phyloP scores from a whole-genome alignment of 805 yeast genomes.

The Starmerella floris region DNA sequence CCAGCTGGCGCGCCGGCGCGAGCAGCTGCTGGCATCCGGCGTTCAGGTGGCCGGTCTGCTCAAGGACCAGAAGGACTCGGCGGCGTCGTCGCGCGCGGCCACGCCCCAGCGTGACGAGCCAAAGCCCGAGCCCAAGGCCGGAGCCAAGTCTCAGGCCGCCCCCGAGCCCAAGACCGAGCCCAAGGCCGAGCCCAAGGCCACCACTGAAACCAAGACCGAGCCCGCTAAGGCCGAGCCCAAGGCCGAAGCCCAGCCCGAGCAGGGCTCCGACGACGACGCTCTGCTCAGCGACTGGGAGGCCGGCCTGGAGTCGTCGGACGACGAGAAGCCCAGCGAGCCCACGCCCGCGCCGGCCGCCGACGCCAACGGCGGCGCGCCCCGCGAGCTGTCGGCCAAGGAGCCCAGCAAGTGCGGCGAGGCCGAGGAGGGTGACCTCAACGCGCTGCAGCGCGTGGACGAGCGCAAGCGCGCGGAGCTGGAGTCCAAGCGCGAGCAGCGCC shows the following conservation, averaged over 20 bases:
- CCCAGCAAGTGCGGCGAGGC: conserved; percentile 8
- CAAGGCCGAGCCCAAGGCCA: conserved; percentile 23
- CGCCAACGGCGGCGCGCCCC: conserved; percentile 20
- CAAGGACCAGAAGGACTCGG: conserved; percentile 43
- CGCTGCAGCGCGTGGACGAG: conserved; percentile 22
- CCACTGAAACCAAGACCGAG: conserved; percentile 12
- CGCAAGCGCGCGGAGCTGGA: conserved; percentile 32
- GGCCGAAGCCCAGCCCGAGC: conserved; percentile 23
- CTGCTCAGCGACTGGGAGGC: conserved; percentile 82
- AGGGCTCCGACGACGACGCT: conserved; percentile 39
- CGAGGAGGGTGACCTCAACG: conserved; percentile 22
- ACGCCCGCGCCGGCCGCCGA: conserved; percentile 10
- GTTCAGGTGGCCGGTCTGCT: conserved; percentile 64
- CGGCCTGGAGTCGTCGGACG: conserved; percentile 35
- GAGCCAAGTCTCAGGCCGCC: conserved; percentile 17
- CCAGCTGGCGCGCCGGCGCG: conserved; percentile 75
- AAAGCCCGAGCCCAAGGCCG: not conserved
- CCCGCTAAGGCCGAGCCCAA: conserved; percentile 15
- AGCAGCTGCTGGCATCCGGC: conserved; percentile 63
- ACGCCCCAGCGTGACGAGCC: not conserved
- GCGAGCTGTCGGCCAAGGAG: conserved; percentile 22
- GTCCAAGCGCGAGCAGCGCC: conserved; percentile 30
- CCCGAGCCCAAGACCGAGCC: conserved; percentile 18
- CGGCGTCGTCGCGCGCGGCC: conserved; percentile 15
- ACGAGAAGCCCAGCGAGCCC: conserved; percentile 9